Percentiles rank a stretch among this genome's conserved stretches.
phyloP scores from a whole-genome alignment of 306 rosid species.

The Mucuna pruriens region DNA sequence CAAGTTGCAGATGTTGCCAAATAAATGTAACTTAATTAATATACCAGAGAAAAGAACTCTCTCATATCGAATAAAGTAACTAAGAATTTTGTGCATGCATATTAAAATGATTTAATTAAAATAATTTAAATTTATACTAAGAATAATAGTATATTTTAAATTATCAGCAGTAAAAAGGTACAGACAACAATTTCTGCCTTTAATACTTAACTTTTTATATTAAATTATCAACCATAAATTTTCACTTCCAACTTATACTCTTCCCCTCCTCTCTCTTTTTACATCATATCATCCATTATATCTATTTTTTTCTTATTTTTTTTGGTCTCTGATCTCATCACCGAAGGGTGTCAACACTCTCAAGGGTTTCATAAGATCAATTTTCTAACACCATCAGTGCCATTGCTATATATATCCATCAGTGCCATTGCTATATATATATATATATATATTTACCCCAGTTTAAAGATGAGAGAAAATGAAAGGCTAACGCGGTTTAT shows the following conservation, averaged over 20 bases:
- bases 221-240: neutral
- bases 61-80: neutral
- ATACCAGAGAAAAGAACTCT: neutral
- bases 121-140: neutral
- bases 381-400: neutral
- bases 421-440: too few relatives aligned
- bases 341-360: neutral
- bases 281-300: neutral
- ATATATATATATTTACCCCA: too few relatives aligned
- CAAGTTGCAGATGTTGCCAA: neutral
- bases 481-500: neutral
- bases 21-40: neutral
- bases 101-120: neutral
- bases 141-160: neutral
- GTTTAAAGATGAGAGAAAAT: neutral
- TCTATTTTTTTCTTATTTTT: neutral
- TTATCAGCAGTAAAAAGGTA: neutral
- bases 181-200: neutral
- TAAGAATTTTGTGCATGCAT: neutral
- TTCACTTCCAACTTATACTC: neutral
- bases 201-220: neutral
- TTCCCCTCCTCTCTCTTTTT: neutral
- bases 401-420: too few relatives aligned
- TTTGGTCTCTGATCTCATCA: neutral
- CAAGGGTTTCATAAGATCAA: neutral